Evolutionary conservation across 345 rosid genomes (phyloP).

Genomic region (Lenwebbia sp.): DNA sequence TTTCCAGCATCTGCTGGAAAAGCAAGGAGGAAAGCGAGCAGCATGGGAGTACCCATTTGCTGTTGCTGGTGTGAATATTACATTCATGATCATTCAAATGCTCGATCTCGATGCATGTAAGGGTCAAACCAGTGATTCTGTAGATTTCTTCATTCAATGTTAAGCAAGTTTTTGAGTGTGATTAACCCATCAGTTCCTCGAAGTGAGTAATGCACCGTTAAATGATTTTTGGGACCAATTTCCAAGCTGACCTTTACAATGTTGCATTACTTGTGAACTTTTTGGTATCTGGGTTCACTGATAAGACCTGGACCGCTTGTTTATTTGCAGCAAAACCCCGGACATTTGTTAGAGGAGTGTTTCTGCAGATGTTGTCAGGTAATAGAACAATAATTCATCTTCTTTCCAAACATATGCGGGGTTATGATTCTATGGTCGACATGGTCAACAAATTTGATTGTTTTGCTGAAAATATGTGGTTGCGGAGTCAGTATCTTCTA

Average conservation of each 20-base stretch:
- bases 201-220: not conserved
- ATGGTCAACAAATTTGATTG: not conserved
- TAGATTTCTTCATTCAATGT: not conserved
- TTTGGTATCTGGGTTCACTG: not conserved
- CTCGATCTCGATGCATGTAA: slow-evolving; percentile 84
- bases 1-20: slow-evolving; percentile 51
- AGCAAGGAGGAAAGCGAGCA: slow-evolving; percentile 75
- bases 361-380: slow-evolving; percentile 89
- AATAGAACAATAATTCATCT: not conserved
- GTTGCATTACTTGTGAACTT: not conserved
- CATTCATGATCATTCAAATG: slow-evolving; percentile 98
- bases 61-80: slow-evolving; percentile 90
- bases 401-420: not conserved
- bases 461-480: not conserved
- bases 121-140: slow-evolving; percentile 11
- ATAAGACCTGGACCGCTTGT: slow-evolving; percentile 1
- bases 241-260: not conserved
- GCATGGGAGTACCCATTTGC: slow-evolving; percentile 98
- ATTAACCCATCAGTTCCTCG: not conserved
- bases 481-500: not conserved
- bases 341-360: slow-evolving; percentile 61
- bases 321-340: slow-evolving; percentile 61
- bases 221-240: not conserved
- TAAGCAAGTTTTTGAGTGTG: not conserved
- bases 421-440: not conserved